Conservation (phyloP, 1,284 basidiomycete genomes). For the Pascua guehoae region DNA sequence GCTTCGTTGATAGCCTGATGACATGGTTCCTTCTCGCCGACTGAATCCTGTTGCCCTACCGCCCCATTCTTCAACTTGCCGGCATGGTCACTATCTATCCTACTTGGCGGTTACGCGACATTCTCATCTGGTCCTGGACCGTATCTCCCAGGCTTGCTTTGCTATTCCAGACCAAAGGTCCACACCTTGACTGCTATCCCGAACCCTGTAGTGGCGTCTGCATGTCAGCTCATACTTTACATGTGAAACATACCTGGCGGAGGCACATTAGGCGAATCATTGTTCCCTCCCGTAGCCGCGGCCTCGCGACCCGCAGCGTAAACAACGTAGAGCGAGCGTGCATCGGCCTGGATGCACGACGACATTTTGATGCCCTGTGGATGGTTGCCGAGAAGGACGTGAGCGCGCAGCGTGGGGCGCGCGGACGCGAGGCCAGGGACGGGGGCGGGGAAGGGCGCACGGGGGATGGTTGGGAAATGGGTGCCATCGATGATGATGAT, state of each 20-base stretch:
- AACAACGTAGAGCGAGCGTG: conserved; percentile 25
- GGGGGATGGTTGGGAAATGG: conserved; percentile 18
- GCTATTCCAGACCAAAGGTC: conserved; percentile 23
- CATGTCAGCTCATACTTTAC: background rate
- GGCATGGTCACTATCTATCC: too few species aligned
- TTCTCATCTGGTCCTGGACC: too few species aligned
- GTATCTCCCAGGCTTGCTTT: too few species aligned
- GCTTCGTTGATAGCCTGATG: too few species aligned
- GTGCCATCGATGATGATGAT: conserved; percentile 25
- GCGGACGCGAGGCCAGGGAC: background rate
- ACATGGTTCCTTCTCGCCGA: too few species aligned
- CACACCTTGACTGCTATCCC: conserved; percentile 33
- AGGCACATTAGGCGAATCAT: conserved; percentile 2
- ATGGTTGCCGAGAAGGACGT: conserved; percentile 20
- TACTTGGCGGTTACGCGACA: too few species aligned
- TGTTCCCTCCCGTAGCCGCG: background rate
- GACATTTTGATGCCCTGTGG: conserved; percentile 20
- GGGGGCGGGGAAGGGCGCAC: background rate
- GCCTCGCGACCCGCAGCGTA: conserved; percentile 29
- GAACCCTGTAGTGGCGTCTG: conserved; percentile 13
- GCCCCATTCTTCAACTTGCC: too few species aligned
- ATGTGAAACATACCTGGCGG: conserved; percentile 2
- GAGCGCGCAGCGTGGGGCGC: conserved; percentile 14
- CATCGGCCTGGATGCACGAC: conserved; percentile 35
- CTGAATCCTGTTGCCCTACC: too few species aligned